Base-by-base conservation (phyloP, 192 early-diverging fungal genomes). In the Mortierella hygrophila region DNA sequence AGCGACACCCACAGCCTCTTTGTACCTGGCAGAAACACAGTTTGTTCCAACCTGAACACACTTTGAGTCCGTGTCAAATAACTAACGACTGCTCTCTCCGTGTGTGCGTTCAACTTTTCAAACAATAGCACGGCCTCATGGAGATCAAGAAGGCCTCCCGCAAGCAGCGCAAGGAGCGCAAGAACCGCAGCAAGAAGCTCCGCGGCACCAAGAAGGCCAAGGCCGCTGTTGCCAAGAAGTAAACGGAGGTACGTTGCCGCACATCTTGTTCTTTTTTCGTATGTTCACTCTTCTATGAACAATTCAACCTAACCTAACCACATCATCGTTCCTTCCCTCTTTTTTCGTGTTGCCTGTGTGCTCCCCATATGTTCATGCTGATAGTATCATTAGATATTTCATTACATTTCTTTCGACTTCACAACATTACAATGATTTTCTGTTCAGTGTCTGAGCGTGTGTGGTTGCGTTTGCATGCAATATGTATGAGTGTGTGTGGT, bases 181-280 rank as follows among this genome's bases (percentile, higher is more conserved):
- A 98, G 95, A 99, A 99, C 96, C 94, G 98, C 88, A 90, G 93
- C 90, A 99, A 99, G 97, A 99, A 98, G 95, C 92, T 98, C 94
- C 94, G 95, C 88, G 98, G 98, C 90, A 97, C 97, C 91, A 97
- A 96, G 92, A 99, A 98, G 95, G 90, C 91, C 90, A 94, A 94
- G 90, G 93, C 90, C 78, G 85, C 92, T 81, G 89, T 76, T 70
- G 84, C 84, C 82, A 92, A 92, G 91, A 92, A 93, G 87, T 92
- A 93, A 88, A 92, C 81, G 74, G 40, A 78, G 79, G 75, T 86
- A 75, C 42, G 42, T 46, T 68, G 52, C 3, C 46, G 29, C 35
- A 38, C 15, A 18, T 44, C 6, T 38, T 26, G 38, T 18, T 69
- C 8, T 38, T 6, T 70, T 32, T 16, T 26, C 32, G 6, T 7